Conservation (phyloP, 306 rosid species). For the Vachellia collinsii region DNA sequence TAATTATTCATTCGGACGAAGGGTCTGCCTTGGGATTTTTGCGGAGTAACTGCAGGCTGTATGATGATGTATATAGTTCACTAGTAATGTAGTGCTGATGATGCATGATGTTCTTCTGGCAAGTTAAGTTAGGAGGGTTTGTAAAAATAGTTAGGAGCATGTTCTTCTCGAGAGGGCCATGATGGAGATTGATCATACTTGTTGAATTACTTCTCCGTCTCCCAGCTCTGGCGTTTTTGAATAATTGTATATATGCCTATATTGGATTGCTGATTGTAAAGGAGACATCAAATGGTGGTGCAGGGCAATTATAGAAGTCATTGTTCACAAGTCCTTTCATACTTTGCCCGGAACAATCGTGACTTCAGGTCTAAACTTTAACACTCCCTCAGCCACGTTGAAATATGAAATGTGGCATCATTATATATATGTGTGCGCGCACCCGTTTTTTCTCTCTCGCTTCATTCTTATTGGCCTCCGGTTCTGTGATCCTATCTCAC, state of each 20-base stretch:
- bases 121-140: slow-evolving; percentile 30
- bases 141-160: slow-evolving; percentile 8
- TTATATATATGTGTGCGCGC: too few species aligned
- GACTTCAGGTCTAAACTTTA: too few species aligned
- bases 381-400: too few species aligned
- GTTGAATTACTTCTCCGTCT: background rate
- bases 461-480: too few species aligned
- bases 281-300: background rate
- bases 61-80: slow-evolving; percentile 29
- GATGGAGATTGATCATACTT: slow-evolving; percentile 10
- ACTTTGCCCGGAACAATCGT: too few species aligned
- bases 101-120: slow-evolving; percentile 37
- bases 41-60: slow-evolving; percentile 28
- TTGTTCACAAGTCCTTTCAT: too few species aligned
- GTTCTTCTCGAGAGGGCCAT: slow-evolving; percentile 2
- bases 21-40: slow-evolving; percentile 31
- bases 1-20: slow-evolving; percentile 8
- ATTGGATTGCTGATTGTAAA: slow-evolving; percentile 27
- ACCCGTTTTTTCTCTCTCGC: too few species aligned
- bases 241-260: slow-evolving; percentile 31
- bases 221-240: background rate
- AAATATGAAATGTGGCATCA: too few species aligned
- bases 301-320: background rate
- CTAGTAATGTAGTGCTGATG: background rate
- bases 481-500: too few species aligned